Evolutionary conservation across 2,329 filamentous ascomycete genomes (phyloP), one percentile per base, ranked within the genome.

Genomic region (Alternaria sp.): DNA sequence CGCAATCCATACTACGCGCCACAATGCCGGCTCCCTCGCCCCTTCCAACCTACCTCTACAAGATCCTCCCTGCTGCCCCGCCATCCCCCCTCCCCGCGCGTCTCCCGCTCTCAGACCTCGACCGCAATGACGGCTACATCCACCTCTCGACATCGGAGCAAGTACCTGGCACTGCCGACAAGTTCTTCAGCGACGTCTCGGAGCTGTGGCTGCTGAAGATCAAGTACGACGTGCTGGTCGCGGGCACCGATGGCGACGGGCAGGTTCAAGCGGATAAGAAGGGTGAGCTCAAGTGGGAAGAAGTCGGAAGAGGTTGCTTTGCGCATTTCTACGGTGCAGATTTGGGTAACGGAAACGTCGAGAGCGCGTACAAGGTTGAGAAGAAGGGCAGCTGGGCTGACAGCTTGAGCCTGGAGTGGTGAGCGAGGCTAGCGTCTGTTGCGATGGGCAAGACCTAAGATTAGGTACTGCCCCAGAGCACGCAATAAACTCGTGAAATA

Each of bases 71-170:
- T 26, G 66, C 71, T 21, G 82, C 84, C 23, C 87, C 88, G 28
- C 84, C 84, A 8, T 78, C 82, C 21, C 86, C 87, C 2, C 80
- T 89, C 37, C 88, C 88, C 4, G 74, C 80, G 2, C 78, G 81
- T 61, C 86, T 87, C 57, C 87, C 88, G 14, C 82, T 87, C 63
- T 90, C 88, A 12, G 84, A 86, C 33, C 84, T 89, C 47, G 88
- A 90, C 75, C 77, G 79, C 66, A 83, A 85, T 37, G 88, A 90
- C 72, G 87, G 87, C 53, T 90, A 88, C 76, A 81, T 90, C 30
- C 88, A 90, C 69, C 76, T 90, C 15, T 89, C 87, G 72, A 87
- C 85, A 0, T 82, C 84, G 2, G 78, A 78, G 41, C 88, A 90
- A 81, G 75, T 77, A 2, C 70, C 76, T 46, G 71, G 73, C 20